Conservation (phyloP, 2,329 filamentous ascomycete species). For the Ceratocystis alfenasii region DNA sequence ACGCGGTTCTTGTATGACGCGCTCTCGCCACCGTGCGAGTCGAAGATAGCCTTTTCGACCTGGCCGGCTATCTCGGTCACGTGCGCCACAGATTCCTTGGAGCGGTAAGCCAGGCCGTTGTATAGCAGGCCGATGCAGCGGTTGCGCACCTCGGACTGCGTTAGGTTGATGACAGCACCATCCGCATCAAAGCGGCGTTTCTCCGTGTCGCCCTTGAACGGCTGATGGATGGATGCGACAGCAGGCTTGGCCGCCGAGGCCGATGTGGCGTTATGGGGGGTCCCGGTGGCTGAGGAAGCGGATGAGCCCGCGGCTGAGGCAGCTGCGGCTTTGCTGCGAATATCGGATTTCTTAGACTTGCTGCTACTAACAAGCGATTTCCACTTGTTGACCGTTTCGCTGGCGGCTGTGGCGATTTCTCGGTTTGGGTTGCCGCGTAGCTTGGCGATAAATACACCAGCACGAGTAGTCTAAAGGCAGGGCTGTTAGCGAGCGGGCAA, state of each 20-base stretch:
- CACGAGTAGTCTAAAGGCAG: constrained; percentile 56
- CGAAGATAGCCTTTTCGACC: constrained; percentile 68
- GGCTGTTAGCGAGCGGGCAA: not conserved
- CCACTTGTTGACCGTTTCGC: constrained; percentile 80
- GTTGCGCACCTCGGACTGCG: constrained; percentile 62
- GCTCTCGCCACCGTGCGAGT: constrained; percentile 52
- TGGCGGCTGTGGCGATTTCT: constrained; percentile 63
- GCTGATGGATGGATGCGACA: constrained; percentile 27
- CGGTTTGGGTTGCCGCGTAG: constrained; percentile 65
- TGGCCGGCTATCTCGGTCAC: constrained; percentile 68
- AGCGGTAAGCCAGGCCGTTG: constrained; percentile 67
- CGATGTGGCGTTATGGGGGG: constrained; percentile 28
- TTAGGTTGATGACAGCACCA: constrained; percentile 64
- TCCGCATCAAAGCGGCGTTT: constrained; percentile 77
- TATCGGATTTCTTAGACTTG: constrained; percentile 37
- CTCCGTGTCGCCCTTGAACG: constrained; percentile 54
- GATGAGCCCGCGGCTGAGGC: constrained; percentile 34
- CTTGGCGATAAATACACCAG: constrained; percentile 81
- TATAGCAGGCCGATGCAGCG: constrained; percentile 85
- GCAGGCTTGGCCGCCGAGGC: constrained; percentile 29
- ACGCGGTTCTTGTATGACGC: constrained; percentile 76
- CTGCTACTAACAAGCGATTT: constrained; percentile 61
- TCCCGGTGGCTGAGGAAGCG: constrained; percentile 36
- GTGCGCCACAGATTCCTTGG: constrained; percentile 55
- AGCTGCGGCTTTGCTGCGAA: constrained; percentile 30